phyloP scores from a whole-genome alignment of 352 stramenopile species.

The Phytophthora uliginosa region DNA sequence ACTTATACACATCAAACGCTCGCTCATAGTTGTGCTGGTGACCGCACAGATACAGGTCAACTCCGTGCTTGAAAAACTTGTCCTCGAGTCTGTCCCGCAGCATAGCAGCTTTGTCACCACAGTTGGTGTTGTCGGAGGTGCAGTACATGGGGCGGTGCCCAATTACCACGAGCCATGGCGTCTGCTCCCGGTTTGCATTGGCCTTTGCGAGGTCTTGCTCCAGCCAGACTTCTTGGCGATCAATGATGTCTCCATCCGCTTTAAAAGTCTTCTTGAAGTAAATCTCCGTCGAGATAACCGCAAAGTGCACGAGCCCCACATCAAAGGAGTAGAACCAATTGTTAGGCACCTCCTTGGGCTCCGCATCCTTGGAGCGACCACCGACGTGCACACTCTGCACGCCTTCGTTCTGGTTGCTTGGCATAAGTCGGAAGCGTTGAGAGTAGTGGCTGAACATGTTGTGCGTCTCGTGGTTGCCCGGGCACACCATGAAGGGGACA shows the following conservation, averaged over 20 bases:
- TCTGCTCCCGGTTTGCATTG: slow-evolving; percentile 70
- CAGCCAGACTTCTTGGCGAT: slow-evolving; percentile 76
- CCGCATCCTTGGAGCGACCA: slow-evolving; percentile 33
- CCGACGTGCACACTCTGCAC: slow-evolving; percentile 57
- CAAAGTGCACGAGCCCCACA: slow-evolving; percentile 89
- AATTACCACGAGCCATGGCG: slow-evolving; percentile 88
- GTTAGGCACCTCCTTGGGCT: slow-evolving; percentile 69
- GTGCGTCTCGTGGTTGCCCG: slow-evolving; percentile 93
- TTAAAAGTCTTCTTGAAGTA: slow-evolving; percentile 86
- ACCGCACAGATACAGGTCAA: slow-evolving; percentile 91
- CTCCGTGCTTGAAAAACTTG: slow-evolving; percentile 79
- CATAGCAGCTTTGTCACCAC: slow-evolving; percentile 72
- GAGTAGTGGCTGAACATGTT: slow-evolving; percentile 89
- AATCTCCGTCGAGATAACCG: slow-evolving; percentile 91
- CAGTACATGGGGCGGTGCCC: slow-evolving; percentile 92
- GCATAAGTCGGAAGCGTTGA: slow-evolving; percentile 88
- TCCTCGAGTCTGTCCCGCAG: slow-evolving; percentile 80
- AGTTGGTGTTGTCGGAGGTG: slow-evolving; percentile 82
- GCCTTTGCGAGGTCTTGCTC: slow-evolving; percentile 64
- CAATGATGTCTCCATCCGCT: slow-evolving; percentile 57
- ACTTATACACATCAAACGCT: slow-evolving; percentile 85
- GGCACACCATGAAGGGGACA: slow-evolving; percentile 92
- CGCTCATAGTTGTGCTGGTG: slow-evolving; percentile 95
- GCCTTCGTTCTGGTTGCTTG: slow-evolving; percentile 77
- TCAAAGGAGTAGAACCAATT: slow-evolving; percentile 94